Base-by-base conservation (phyloP, 2,329 filamentous ascomycete species). In the Monilinia fructigena region DNA sequence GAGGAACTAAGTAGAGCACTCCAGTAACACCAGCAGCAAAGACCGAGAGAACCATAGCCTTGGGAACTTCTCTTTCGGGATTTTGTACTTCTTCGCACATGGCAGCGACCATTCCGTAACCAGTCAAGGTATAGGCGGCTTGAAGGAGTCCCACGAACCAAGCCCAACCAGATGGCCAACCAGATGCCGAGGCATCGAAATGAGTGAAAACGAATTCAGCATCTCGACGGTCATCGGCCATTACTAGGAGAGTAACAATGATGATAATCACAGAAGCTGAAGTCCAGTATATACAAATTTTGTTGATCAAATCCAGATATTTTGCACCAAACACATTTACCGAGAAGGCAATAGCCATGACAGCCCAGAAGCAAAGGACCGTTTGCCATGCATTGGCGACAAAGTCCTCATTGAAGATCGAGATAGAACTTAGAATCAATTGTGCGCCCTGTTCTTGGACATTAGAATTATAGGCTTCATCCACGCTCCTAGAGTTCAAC, bases 31-130 rank as follows among this genome's bases (percentile, higher is more conserved):
- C 87, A 0, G 87, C 88, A 0, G 86, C 87, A 0, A 85, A 85
- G 2, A 91, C 87, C 0, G 87, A 89, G 47, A 90, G 77, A 1
- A 90, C 86, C 72, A 91, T 91, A 62, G 88, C 89, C 74, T 86
- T 88, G 56, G 88, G 89, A 0, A 91, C 88, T 77, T 90, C 87
- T 65, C 85, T 82, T 63, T 87, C 84, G 0, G 89, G 88, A 68
- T 85, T 85, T 73, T 89, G 87, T 2, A 90, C 87, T 76, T 91
- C 88, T 77, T 91, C 88, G 72, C 87, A 90, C 86, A 91, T 90
- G 56, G 86, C 77, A 0, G 88, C 86, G 2, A 90, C 88, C 84
- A 65, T 65, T 47, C 63, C 63, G 7, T 65, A 65, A 38, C 63
- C 55, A 23, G 63, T 65, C 56, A 65, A 65, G 3, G 83, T 85